phyloP scores from a whole-genome alignment of 495 filamentous ascomycete genomes.

The Hypoxylon lienhwacheense region DNA sequence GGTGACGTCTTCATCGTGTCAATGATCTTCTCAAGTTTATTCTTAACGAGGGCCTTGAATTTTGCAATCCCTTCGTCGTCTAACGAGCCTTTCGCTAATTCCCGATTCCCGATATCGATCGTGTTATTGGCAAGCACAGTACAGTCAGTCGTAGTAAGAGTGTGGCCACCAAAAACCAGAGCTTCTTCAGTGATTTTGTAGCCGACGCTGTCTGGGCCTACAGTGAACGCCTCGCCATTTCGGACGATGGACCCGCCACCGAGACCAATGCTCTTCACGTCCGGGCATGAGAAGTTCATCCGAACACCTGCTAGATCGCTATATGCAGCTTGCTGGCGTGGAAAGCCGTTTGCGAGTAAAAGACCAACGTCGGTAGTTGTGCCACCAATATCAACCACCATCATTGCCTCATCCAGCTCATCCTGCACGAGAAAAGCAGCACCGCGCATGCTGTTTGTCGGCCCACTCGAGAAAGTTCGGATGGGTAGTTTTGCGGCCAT shows the following conservation, averaged over 20 bases:
- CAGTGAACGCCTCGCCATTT: conserved; percentile 41
- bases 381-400: conserved; percentile 57
- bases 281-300: conserved; percentile 57
- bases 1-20: conserved; percentile 55
- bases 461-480: conserved; percentile 56
- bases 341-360: conserved; percentile 56
- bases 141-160: conserved; percentile 54
- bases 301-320: conserved; percentile 55
- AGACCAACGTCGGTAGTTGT: conserved; percentile 60
- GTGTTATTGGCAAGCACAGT: conserved; percentile 46
- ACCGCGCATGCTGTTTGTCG: conserved; percentile 61
- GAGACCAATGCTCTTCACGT: conserved; percentile 56
- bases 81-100: conserved; percentile 28
- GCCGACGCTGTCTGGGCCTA: conserved; percentile 61
- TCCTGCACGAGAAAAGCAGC: conserved; percentile 53
- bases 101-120: conserved; percentile 43
- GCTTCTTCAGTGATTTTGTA: conserved; percentile 53
- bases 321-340: conserved; percentile 57
- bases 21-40: conserved; percentile 51
- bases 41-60: conserved; percentile 41
- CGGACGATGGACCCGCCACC: conserved; percentile 57
- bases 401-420: conserved; percentile 41
- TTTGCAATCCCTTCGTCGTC: conserved; percentile 38
- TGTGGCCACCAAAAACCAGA: conserved; percentile 55
- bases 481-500: conserved; percentile 56